Conservation (phyloP, 306 rosid species). For the Gastrolobium villosum region DNA sequence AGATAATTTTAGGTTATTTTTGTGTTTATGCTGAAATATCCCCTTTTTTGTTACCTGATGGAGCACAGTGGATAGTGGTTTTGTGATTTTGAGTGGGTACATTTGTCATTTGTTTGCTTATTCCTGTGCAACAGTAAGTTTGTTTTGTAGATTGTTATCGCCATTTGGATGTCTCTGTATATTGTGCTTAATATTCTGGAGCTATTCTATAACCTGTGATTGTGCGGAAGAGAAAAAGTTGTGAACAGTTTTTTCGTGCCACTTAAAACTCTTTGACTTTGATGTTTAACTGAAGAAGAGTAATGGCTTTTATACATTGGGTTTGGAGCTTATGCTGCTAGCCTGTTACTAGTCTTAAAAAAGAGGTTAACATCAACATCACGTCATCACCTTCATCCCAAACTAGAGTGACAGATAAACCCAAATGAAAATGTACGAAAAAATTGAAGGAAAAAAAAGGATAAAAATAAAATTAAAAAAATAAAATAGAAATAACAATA, state of each 20-base stretch:
- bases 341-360: neutral
- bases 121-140: conserved; percentile 13
- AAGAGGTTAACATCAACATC: too few relatives aligned
- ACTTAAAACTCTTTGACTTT: neutral
- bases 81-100: conserved; percentile 9
- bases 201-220: neutral
- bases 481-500: too few relatives aligned
- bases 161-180: neutral
- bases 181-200: neutral
- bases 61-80: neutral
- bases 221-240: neutral
- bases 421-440: too few relatives aligned
- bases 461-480: too few relatives aligned
- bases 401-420: too few relatives aligned
- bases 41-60: neutral
- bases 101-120: neutral
- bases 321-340: neutral
- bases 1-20: neutral
- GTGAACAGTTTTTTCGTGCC: neutral
- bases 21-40: neutral
- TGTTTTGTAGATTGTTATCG: conserved; percentile 4
- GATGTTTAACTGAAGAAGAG: conserved; percentile 10
- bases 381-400: too few relatives aligned
- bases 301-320: neutral
- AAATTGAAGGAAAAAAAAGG: too few relatives aligned